Evolutionary conservation across 2,329 filamentous ascomycete genomes (phyloP).

Genomic region (Dryadomyces quercus-mongolicae): DNA sequence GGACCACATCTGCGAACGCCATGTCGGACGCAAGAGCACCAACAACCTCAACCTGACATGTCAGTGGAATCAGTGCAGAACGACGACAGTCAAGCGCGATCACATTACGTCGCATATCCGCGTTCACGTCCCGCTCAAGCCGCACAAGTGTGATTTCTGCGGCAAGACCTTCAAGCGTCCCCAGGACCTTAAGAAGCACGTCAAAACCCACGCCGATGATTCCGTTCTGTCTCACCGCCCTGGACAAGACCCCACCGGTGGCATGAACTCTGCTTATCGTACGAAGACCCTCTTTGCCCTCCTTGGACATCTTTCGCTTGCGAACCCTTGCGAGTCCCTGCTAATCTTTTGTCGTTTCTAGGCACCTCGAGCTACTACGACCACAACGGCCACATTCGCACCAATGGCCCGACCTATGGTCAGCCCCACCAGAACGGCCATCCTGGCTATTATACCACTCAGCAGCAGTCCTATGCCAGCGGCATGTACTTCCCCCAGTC

Average conservation of each 20-base stretch:
- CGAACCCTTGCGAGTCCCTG: too few relatives aligned
- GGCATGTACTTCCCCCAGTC: conserved; percentile 58
- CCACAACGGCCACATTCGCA: conserved; percentile 51
- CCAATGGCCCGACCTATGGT: conserved; percentile 38
- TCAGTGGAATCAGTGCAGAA: conserved; percentile 92
- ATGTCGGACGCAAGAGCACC: conserved; percentile 97
- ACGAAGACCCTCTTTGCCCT: too few relatives aligned
- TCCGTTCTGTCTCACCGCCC: conserved; percentile 53
- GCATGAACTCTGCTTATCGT: conserved; percentile 28
- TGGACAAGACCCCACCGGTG: conserved; percentile 38
- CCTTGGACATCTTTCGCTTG: too few relatives aligned
- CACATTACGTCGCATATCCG: conserved; percentile 99
- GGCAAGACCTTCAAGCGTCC: conserved; percentile 98
- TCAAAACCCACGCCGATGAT: conserved; percentile 97
- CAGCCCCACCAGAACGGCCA: conserved; percentile 43
- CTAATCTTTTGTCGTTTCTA: conserved; percentile 15
- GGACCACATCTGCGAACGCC: conserved; percentile 97
- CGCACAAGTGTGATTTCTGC: conserved; percentile 98
- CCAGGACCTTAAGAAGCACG: conserved; percentile 98
- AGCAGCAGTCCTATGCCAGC: conserved; percentile 45
- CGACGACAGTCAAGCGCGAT: conserved; percentile 95
- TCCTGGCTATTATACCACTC: conserved; percentile 45
- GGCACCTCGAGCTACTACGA: conserved; percentile 50
- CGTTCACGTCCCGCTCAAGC: conserved; percentile 96
- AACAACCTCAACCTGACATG: conserved; percentile 97